A percentile compares a stretch with the other conserved stretches of the same genome.
Evolutionary conservation across 139 green algal genomes (phyloP).

Genomic region (Chlorella sp.): DNA sequence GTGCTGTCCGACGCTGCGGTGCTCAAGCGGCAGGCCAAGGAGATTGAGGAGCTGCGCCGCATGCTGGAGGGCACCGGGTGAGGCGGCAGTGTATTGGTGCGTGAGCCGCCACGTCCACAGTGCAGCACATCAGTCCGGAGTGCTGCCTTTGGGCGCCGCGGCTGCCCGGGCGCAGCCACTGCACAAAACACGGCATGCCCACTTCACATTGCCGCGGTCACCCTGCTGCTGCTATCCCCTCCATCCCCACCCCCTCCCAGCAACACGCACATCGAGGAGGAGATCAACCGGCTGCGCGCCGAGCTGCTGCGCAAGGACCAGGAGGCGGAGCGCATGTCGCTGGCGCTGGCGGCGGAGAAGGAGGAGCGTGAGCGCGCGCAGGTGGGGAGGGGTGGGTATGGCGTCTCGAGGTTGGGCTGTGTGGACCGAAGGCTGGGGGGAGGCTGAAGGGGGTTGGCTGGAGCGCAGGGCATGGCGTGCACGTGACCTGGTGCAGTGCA

Average conservation of each 20-base stretch:
- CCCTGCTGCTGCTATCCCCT: too few relatives aligned
- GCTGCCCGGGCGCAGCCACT: too few relatives aligned
- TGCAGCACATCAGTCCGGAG: background rate
- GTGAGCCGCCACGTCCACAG: background rate
- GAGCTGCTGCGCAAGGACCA: slow-evolving; percentile 85
- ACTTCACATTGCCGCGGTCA: too few relatives aligned
- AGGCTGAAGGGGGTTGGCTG: background rate
- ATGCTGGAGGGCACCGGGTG: slow-evolving; percentile 62
- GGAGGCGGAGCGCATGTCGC: slow-evolving; percentile 78
- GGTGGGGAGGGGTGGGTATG: background rate
- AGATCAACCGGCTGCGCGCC: slow-evolving; percentile 68
- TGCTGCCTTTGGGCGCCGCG: too few relatives aligned
- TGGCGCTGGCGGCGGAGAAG: slow-evolving; percentile 77
- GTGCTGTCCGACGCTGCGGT: slow-evolving; percentile 80
- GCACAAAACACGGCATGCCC: too few relatives aligned
- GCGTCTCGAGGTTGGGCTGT: background rate
- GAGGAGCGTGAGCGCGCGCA: slow-evolving; percentile 76
- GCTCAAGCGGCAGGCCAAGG: slow-evolving; percentile 88
- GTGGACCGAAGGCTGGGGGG: background rate
- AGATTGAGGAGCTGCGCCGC: slow-evolving; percentile 72
- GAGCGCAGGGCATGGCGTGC: background rate
- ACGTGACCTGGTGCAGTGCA: background rate
- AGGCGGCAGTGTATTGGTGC: background rate
- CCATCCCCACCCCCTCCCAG: slow-evolving; percentile 15
- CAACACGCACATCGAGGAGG: slow-evolving; percentile 61